phyloP scores from a whole-genome alignment of 331 rosid genomes.

The Cucumis variabilis region DNA sequence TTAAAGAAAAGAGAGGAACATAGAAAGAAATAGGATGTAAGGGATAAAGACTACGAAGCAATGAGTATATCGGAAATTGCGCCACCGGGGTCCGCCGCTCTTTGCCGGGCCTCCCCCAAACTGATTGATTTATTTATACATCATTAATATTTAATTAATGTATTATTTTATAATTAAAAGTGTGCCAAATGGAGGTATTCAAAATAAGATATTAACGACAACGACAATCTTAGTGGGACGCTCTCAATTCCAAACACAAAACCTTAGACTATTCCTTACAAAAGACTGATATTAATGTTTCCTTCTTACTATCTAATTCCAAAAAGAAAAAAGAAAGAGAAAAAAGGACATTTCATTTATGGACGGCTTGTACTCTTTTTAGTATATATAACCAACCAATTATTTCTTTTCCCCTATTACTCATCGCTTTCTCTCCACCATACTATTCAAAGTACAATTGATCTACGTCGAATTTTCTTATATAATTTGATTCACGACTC shows the following conservation, averaged over 20 bases:
- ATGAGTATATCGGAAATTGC: background rate
- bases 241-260: background rate
- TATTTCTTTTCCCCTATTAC: background rate
- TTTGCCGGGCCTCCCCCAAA: background rate
- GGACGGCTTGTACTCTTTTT: background rate
- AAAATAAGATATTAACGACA: constrained; percentile 1
- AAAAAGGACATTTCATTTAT: background rate
- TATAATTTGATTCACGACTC: background rate
- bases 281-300: background rate
- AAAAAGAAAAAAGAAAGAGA: too few species aligned
- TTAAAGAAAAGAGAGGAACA: too few species aligned
- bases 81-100: constrained; percentile 18
- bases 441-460: background rate
- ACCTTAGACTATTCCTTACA: background rate
- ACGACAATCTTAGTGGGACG: background rate
- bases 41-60: background rate
- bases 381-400: background rate
- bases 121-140: too few species aligned
- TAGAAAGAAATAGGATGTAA: background rate
- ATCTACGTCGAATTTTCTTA: background rate
- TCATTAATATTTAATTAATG: background rate
- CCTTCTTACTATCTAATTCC: background rate
- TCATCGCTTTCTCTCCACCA: background rate
- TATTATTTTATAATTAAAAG: background rate
- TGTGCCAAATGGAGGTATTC: constrained; percentile 2